Evolutionary conservation across 805 yeast species (phyloP), one percentile per base, ranked within the genome.

Genomic region (Candida corydali): DNA sequence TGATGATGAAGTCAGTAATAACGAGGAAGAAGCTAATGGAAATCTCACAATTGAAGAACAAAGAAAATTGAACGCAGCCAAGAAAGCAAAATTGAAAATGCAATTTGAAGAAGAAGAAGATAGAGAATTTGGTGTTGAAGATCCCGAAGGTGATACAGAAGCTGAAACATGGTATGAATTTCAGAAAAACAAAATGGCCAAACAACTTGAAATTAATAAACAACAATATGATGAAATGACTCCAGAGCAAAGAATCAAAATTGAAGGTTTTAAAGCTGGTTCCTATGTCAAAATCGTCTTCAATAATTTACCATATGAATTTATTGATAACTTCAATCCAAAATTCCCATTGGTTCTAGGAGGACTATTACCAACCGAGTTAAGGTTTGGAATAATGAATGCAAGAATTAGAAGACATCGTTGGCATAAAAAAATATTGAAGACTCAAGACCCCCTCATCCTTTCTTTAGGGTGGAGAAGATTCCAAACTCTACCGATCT

Each of bases 81-180:
- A 85, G 68, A 94, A 93, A 52, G 97, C 89, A 45, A 81, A 85
- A 51, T 70, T 91, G 41, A 80, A 88, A 41, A 70, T 86, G 51
- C 97, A 93, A 55, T 87, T 93, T 53, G 98, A 93, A 54, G 87
- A 80, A 36, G 87, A 81, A 55, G 88, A 81, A 49, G 73, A 68
- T 40, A 53, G 72, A 9, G 73, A 69, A 40, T 77, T 78, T 47
- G 86, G 85, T 12, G 87, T 80, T 17, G 86, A 82, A 44, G 95
- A 86, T 44, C 86, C 86, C 9, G 88, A 85, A 54, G 82, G 76
- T 38, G 64, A 55, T 34, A 57, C 60, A 16, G 94, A 85, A 54
- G 87, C 86, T 39, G 97, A 91, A 51, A 88, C 96, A 0, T 93
- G 98, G 98, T 93, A 91, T 57, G 98, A 91, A 57, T 78, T 84